Percentiles rank a stretch among this genome's conserved stretches.
Conservation (phyloP, 164 flowering plant genomes). For the Vitis rupestris region DNA sequence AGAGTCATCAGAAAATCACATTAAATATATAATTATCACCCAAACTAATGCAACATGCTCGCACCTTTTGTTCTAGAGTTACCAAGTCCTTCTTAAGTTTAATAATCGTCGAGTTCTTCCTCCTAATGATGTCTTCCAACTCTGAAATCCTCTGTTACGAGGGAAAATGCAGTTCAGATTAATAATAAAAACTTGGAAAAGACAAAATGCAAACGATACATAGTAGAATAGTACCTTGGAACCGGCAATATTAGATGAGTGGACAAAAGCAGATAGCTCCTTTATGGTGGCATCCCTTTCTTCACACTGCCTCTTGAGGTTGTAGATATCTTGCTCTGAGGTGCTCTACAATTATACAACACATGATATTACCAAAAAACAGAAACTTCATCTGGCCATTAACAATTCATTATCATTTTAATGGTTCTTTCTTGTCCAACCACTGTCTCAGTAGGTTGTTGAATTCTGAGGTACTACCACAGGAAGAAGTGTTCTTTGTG, state of each 20-base stretch:
- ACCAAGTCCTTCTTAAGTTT: conserved; percentile 69
- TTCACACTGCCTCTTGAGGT: conserved; percentile 64
- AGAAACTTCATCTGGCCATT: neutral
- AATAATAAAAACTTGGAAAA: neutral
- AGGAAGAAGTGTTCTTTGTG: too few relatives aligned
- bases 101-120: conserved; percentile 63
- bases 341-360: conserved; percentile 12
- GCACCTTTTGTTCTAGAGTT: conserved; percentile 80
- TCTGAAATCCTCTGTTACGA: conserved; percentile 71
- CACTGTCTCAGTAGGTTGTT: too few relatives aligned
- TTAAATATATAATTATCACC: neutral
- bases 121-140: conserved; percentile 69
- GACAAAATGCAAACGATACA: neutral
- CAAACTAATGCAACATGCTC: neutral
- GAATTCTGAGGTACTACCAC: too few relatives aligned
- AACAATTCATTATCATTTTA: too few relatives aligned
- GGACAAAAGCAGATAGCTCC: conserved; percentile 46
- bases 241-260: conserved; percentile 45
- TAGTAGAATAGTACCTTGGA: conserved; percentile 48
- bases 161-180: neutral
- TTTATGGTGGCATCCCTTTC: conserved; percentile 72
- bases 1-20: neutral
- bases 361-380: neutral
- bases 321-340: conserved; percentile 63
- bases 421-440: neutral